Conservation (phyloP, 2,329 filamentous ascomycete genomes). For the Neopestalotiopsis sp. region DNA sequence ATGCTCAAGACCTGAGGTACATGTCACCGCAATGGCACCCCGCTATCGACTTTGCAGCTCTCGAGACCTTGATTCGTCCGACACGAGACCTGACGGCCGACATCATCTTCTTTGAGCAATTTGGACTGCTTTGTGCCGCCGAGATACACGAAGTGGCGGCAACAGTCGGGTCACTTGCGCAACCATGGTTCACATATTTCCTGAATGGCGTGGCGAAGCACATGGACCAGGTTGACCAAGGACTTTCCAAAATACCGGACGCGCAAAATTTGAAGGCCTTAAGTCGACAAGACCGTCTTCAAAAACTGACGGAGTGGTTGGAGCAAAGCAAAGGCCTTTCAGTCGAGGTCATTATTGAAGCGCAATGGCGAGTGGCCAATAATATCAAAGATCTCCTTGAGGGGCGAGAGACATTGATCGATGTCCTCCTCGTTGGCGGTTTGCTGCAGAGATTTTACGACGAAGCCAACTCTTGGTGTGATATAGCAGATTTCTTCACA, state of each 20-base stretch:
- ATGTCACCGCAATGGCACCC: slow-evolving; percentile 13
- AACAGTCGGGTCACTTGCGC: slow-evolving; percentile 14
- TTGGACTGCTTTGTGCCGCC: slow-evolving; percentile 9
- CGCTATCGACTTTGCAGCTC: slow-evolving; percentile 10
- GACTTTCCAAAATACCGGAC: slow-evolving; percentile 5
- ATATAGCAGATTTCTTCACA: background rate
- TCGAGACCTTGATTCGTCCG: slow-evolving; percentile 6
- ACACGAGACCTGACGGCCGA: slow-evolving; percentile 6
- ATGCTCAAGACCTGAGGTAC: slow-evolving; percentile 3
- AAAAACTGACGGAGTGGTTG: slow-evolving; percentile 3
- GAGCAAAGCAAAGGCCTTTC: slow-evolving; percentile 1
- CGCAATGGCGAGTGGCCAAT: slow-evolving; percentile 12
- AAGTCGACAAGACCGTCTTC: slow-evolving; percentile 4
- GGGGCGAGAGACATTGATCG: background rate
- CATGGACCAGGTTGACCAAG: slow-evolving; percentile 17
- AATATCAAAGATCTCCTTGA: slow-evolving; percentile 15
- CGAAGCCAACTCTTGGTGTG: slow-evolving; percentile 1
- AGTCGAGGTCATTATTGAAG: slow-evolving; percentile 9
- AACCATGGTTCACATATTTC: slow-evolving; percentile 15
- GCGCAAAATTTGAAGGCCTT: slow-evolving; percentile 4
- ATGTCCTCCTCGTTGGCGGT: slow-evolving; percentile 6
- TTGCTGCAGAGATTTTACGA: slow-evolving; percentile 5
- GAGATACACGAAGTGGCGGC: slow-evolving; percentile 14
- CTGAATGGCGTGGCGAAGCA: slow-evolving; percentile 5
- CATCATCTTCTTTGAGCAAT: slow-evolving; percentile 12